Conservation (phyloP, 352 stramenopile species). For the Thalassiosira hispida region DNA sequence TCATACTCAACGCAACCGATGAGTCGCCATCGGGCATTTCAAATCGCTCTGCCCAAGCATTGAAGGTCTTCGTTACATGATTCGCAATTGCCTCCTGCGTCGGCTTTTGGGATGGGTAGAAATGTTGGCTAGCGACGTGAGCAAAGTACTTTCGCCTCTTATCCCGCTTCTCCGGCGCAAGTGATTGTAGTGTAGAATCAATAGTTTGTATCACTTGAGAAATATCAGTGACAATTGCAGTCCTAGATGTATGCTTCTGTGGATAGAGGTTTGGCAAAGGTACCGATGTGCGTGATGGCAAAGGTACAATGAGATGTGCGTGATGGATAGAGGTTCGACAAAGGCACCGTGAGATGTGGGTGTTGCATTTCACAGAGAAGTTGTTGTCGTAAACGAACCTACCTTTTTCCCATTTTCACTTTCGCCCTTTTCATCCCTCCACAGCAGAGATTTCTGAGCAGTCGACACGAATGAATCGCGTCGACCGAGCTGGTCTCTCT, state of each 20-base stretch:
- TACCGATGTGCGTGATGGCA: no score
- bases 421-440: neutral
- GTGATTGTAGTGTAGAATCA: constrained; percentile 37
- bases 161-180: constrained; percentile 45
- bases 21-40: constrained; percentile 47
- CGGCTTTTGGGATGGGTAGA: constrained; percentile 38
- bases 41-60: constrained; percentile 35
- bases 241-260: constrained; percentile 23
- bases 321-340: no score
- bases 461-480: constrained; percentile 50
- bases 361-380: neutral
- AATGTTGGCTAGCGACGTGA: constrained; percentile 43
- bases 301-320: neutral
- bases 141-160: constrained; percentile 49
- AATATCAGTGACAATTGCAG: constrained; percentile 36
- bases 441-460: constrained; percentile 35
- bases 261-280: neutral
- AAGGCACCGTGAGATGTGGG: neutral
- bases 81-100: constrained; percentile 36
- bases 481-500: constrained; percentile 44
- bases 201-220: constrained; percentile 40
- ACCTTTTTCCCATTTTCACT: constrained; percentile 25
- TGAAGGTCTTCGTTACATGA: constrained; percentile 45
- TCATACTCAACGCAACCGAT: constrained; percentile 44
- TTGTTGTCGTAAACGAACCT: neutral